Evolutionary conservation across 2,329 filamentous ascomycete genomes (phyloP).

Genomic region (Cytospora piceicola): DNA sequence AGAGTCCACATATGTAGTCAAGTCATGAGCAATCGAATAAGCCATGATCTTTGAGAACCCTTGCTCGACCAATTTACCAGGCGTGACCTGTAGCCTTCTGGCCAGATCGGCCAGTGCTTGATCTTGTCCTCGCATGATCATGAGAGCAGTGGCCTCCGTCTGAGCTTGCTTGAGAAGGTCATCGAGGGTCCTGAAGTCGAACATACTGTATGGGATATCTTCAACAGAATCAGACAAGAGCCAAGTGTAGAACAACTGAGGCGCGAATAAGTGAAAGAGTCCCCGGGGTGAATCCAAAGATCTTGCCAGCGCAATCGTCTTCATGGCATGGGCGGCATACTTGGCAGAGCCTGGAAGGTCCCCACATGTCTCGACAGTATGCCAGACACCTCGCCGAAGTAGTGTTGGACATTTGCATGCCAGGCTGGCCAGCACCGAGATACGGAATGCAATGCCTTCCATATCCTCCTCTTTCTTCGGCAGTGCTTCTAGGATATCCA

Average conservation of each 20-base stretch:
- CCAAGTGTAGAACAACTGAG: slow-evolving; percentile 92
- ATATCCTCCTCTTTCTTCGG: slow-evolving; percentile 70
- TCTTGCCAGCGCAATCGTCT: slow-evolving; percentile 67
- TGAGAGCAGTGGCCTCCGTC: slow-evolving; percentile 77
- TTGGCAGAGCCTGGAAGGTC: slow-evolving; percentile 65
- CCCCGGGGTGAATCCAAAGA: slow-evolving; percentile 67
- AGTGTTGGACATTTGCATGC: slow-evolving; percentile 86
- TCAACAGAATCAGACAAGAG: slow-evolving; percentile 67
- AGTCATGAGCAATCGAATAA: slow-evolving; percentile 81
- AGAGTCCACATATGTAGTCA: slow-evolving; percentile 51
- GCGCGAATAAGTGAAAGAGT: slow-evolving; percentile 82
- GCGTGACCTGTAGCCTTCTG: slow-evolving; percentile 55
- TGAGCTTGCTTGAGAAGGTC: slow-evolving; percentile 73
- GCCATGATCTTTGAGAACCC: slow-evolving; percentile 81
- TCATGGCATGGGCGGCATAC: slow-evolving; percentile 75
- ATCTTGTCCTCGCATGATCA: slow-evolving; percentile 79
- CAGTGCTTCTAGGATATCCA: slow-evolving; percentile 81
- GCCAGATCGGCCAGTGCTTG: slow-evolving; percentile 65
- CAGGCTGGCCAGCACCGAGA: slow-evolving; percentile 75
- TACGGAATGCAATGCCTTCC: slow-evolving; percentile 84
- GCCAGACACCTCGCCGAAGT: slow-evolving; percentile 84
- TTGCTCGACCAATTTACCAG: slow-evolving; percentile 61
- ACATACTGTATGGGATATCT: slow-evolving; percentile 83
- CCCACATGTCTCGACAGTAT: slow-evolving; percentile 89
- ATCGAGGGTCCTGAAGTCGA: slow-evolving; percentile 72